These are phyloP conservation scores for Flaveria ramosissima DNA, from an alignment of 129 eudicot genomes.

Conservation along the genomic window DNA sequence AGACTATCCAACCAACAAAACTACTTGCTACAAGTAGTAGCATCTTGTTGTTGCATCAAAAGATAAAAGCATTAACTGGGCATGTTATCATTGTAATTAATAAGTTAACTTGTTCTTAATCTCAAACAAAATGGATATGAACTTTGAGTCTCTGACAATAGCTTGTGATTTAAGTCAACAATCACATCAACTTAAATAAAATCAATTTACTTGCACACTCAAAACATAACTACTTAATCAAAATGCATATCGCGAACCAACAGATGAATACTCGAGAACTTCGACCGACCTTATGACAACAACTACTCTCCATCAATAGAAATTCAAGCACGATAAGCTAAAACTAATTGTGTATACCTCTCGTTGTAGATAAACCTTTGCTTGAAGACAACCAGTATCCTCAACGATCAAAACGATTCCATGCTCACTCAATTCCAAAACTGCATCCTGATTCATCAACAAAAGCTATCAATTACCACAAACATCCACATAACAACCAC, in stretches of 20 bases:
- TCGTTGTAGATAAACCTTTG: conserved; percentile 88
- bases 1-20: not conserved
- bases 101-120: not conserved
- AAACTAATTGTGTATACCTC: conserved; percentile 56
- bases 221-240: not conserved
- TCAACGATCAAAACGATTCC: conserved; percentile 90
- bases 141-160: not conserved
- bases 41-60: conserved; percentile 9
- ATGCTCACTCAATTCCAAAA: conserved; percentile 83
- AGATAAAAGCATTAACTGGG: not conserved
- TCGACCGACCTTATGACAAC: no score
- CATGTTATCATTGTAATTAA: not conserved
- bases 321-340: not conserved
- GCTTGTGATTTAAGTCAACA: no score
- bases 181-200: not conserved
- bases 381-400: conserved; percentile 91
- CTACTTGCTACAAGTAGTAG: conserved; percentile 1
- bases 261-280: no score
- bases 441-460: conserved; percentile 63
- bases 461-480: not conserved
- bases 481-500: not conserved
- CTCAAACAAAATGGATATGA: not conserved
- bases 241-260: not conserved
- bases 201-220: not conserved
- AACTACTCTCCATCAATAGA: no score